Conservation (phyloP, 1,284 basidiomycete species). For the Anthracocystis panici-leucophaei region DNA sequence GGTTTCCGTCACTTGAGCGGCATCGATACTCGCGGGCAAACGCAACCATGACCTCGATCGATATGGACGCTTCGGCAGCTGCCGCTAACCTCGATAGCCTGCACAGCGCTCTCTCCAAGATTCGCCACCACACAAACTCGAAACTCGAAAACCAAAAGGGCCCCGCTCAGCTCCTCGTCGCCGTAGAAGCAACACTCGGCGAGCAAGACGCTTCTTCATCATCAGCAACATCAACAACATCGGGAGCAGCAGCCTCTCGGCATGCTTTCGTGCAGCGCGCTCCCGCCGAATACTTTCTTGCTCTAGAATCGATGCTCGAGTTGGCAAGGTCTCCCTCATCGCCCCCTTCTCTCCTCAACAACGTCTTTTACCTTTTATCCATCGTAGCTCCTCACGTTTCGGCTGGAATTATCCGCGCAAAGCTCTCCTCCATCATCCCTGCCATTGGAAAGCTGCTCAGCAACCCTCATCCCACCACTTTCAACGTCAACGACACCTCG, state of each 20-base stretch:
- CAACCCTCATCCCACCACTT: slow-evolving; percentile 52
- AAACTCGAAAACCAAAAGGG: slow-evolving; percentile 87
- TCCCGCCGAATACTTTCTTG: slow-evolving; percentile 66
- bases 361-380: slow-evolving; percentile 64
- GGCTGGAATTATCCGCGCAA: slow-evolving; percentile 59
- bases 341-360: slow-evolving; percentile 51
- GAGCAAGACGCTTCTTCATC: slow-evolving; percentile 78
- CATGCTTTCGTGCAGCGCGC: slow-evolving; percentile 65
- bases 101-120: slow-evolving; percentile 75
- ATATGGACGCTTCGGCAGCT: slow-evolving; percentile 41
- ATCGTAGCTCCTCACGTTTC: slow-evolving; percentile 61
- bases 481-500: slow-evolving; percentile 72
- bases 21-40: slow-evolving; percentile 1
- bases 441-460: slow-evolving; percentile 60
- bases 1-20: not conserved
- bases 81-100: slow-evolving; percentile 46
- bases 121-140: slow-evolving; percentile 86
- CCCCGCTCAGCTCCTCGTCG: slow-evolving; percentile 87
- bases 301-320: slow-evolving; percentile 63
- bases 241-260: slow-evolving; percentile 77
- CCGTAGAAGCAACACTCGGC: slow-evolving; percentile 87
- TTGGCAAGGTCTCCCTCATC: slow-evolving; percentile 29
- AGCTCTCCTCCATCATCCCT: slow-evolving; percentile 51
- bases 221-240: slow-evolving; percentile 75
- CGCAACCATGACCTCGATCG: slow-evolving; percentile 33